Percentiles rank a stretch among this genome's conserved stretches.
phyloP scores from a whole-genome alignment of 768 basidiomycete genomes.

The Amanita polypyramis region DNA sequence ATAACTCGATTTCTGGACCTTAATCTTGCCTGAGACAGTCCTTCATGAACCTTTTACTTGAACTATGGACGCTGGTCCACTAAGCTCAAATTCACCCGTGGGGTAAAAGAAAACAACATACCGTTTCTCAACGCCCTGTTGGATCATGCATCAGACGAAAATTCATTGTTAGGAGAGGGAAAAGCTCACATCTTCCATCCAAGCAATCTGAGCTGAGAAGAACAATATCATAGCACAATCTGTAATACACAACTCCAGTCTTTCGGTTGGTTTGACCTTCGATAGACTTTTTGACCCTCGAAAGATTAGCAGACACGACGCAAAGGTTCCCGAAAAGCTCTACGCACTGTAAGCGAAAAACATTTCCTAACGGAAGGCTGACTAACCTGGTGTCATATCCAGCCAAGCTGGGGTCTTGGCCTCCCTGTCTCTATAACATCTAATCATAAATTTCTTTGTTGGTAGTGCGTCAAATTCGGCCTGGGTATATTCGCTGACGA shows the following conservation, averaged over 20 bases:
- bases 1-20: too few relatives aligned
- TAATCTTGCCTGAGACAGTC: too few relatives aligned
- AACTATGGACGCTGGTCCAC: constrained; percentile 4
- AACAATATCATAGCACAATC: constrained; percentile 24
- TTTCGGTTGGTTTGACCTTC: not conserved
- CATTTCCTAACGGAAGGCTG: too few relatives aligned
- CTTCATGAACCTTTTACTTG: not conserved
- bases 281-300: constrained; percentile 7
- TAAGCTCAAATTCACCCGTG: not conserved
- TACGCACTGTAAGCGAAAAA: not conserved
- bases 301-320: constrained; percentile 14
- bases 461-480: constrained; percentile 8
- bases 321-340: constrained; percentile 14
- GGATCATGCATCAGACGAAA: not conserved
- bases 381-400: constrained; percentile 14
- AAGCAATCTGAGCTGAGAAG: constrained; percentile 31
- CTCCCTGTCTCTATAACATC: constrained; percentile 14
- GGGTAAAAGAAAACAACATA: not conserved
- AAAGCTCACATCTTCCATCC: constrained; percentile 28
- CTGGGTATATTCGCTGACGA: constrained; percentile 5
- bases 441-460: constrained; percentile 6
- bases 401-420: constrained; percentile 12
- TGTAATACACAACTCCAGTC: constrained; percentile 13
- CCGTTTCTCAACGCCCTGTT: constrained; percentile 14
- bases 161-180: not conserved